Conservation (phyloP, 164 flowering plant species). For the Akebia trifoliata region DNA sequence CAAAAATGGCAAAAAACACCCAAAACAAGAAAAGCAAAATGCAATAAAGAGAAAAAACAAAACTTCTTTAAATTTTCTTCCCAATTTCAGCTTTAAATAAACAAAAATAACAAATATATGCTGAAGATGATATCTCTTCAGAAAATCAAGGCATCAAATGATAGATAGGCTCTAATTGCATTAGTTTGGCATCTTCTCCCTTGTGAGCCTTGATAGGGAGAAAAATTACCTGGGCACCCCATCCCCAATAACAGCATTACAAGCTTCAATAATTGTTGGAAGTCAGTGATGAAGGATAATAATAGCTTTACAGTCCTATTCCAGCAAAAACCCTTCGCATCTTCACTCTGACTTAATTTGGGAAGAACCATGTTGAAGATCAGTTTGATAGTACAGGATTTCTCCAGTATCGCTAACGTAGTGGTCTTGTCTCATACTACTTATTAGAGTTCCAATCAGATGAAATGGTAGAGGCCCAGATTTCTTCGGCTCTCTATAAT, state of each 20-base stretch:
- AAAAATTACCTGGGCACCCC: background rate
- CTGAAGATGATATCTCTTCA: background rate
- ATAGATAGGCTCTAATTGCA: background rate
- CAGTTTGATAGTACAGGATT: conserved; percentile 50
- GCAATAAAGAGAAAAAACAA: too few species aligned
- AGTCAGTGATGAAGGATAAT: background rate
- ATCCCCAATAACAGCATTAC: background rate
- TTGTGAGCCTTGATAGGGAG: background rate
- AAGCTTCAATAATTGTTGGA: conserved; percentile 1
- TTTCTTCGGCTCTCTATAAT: conserved; percentile 47
- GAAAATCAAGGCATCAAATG: background rate
- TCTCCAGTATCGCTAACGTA: conserved; percentile 51
- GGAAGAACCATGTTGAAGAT: conserved; percentile 24
- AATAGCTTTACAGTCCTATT: background rate
- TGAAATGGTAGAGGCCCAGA: conserved; percentile 47
- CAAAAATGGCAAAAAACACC: too few species aligned
- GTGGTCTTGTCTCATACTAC: conserved; percentile 44
- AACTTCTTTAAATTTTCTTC: too few species aligned
- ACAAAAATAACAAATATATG: too few species aligned
- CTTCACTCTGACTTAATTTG: conserved; percentile 10
- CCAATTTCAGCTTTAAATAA: too few species aligned
- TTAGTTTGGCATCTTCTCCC: background rate
- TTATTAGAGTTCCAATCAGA: conserved; percentile 28
- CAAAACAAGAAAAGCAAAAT: too few species aligned
- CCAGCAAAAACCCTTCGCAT: background rate